Evolutionary conservation across 2,329 filamentous ascomycete genomes (phyloP).

Genomic region (Trichoderma guizhouense): DNA sequence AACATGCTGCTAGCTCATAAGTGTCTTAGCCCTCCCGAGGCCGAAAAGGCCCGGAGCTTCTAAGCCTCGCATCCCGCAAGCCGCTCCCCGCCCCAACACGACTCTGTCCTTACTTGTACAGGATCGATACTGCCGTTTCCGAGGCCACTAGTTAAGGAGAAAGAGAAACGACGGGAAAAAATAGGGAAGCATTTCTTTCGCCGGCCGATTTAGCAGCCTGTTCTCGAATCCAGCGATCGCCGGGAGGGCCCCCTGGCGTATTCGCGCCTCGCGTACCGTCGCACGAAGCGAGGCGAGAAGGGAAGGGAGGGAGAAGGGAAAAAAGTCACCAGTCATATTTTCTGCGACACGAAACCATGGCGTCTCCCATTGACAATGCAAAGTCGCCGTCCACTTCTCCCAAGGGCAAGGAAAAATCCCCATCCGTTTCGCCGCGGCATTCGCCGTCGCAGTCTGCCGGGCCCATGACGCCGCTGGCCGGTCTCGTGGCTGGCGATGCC

Average conservation of each 20-base stretch:
- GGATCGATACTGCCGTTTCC: background rate
- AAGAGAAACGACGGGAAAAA: background rate
- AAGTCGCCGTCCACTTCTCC: background rate
- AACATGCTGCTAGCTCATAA: background rate
- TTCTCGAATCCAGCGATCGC: background rate
- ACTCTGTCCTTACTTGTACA: background rate
- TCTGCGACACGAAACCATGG: background rate
- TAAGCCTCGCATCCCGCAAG: slow-evolving; percentile 3
- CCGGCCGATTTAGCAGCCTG: background rate
- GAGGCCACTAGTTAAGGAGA: background rate
- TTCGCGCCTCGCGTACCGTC: background rate
- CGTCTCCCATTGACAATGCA: background rate
- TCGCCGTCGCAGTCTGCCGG: background rate
- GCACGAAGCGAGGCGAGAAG: background rate
- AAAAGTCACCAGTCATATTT: background rate
- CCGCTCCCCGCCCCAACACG: slow-evolving; percentile 3
- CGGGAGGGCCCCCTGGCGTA: background rate
- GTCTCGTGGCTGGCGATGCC: slow-evolving; percentile 11
- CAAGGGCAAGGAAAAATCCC: background rate
- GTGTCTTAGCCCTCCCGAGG: slow-evolving; percentile 13
- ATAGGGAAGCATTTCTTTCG: background rate
- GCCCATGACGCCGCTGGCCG: background rate
- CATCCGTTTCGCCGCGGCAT: background rate
- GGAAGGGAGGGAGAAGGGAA: background rate
- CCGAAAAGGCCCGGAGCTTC: slow-evolving; percentile 6